A percentile compares a stretch with the other conserved stretches of the same genome.
phyloP scores from a whole-genome alignment of 345 rosid genomes.

The Sapria himalayana region DNA sequence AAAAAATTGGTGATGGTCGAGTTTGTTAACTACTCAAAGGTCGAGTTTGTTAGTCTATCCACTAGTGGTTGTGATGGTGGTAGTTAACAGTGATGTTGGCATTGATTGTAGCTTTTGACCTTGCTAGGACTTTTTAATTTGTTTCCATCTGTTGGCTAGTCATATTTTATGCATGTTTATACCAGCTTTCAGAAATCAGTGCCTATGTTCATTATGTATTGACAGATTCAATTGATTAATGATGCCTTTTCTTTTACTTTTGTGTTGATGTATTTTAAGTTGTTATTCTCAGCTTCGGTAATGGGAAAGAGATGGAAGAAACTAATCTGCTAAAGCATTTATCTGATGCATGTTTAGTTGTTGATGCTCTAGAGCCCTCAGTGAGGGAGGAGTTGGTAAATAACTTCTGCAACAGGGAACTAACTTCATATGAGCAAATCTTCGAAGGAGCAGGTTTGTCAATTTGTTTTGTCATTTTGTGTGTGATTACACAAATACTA shows the following conservation, averaged over 20 bases:
- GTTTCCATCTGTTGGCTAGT: neutral
- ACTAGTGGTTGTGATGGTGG: too few relatives aligned
- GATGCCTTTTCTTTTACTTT: neutral
- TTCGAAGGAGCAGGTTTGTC: conserved; percentile 97
- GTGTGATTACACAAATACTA: too few relatives aligned
- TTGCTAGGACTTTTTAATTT: too few relatives aligned
- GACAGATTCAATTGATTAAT: neutral
- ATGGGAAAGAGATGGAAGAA: conserved; percentile 91
- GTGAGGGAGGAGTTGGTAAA: conserved; percentile 97
- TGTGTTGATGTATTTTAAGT: conserved; percentile 1
- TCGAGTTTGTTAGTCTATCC: too few relatives aligned
- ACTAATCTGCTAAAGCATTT: conserved; percentile 67
- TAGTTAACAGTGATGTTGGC: too few relatives aligned
- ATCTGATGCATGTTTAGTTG: conserved; percentile 93
- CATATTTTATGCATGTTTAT: neutral
- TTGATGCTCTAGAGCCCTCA: conserved; percentile 94
- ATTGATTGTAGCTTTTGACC: too few relatives aligned
- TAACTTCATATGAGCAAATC: conserved; percentile 91
- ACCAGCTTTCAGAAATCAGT: too few relatives aligned
- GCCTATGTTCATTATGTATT: too few relatives aligned
- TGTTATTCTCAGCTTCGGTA: conserved; percentile 67
- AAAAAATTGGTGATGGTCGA: too few relatives aligned
- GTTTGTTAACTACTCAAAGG: too few relatives aligned
- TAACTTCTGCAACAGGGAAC: conserved; percentile 92
- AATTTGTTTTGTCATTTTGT: too few relatives aligned